Conservation (phyloP, 2,329 filamentous ascomycete species). For the Cladosporium sp. region DNA sequence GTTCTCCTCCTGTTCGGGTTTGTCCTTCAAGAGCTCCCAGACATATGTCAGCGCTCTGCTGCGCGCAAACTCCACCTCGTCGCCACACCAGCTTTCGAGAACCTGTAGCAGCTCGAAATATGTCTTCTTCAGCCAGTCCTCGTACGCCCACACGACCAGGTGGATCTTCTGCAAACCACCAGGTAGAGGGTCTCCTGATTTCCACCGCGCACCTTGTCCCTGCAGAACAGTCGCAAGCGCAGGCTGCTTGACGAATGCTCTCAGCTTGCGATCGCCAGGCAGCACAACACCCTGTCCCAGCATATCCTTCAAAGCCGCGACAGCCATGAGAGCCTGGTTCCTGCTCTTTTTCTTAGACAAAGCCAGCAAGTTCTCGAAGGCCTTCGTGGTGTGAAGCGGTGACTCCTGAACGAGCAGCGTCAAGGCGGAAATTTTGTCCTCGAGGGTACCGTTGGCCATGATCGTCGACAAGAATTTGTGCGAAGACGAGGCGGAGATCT, state of each 20-base stretch:
- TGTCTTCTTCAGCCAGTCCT: conserved; percentile 89
- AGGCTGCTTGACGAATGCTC: conserved; percentile 72
- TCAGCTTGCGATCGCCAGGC: conserved; percentile 73
- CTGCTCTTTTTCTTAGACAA: conserved; percentile 91
- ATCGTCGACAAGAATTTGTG: conserved; percentile 96
- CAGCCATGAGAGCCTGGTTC: conserved; percentile 84
- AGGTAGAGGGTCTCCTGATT: conserved; percentile 62
- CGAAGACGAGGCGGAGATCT: conserved; percentile 73
- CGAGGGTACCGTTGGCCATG: conserved; percentile 91
- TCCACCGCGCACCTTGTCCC: conserved; percentile 58
- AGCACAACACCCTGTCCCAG: conserved; percentile 82
- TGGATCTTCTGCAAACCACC: conserved; percentile 68
- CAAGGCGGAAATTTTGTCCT: conserved; percentile 91
- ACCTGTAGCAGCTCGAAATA: conserved; percentile 93
- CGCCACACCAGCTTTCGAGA: conserved; percentile 85
- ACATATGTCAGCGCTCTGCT: conserved; percentile 84
- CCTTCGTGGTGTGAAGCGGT: conserved; percentile 83
- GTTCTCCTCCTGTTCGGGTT: conserved; percentile 95
- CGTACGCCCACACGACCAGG: conserved; percentile 81
- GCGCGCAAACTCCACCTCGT: conserved; percentile 91
- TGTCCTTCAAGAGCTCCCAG: conserved; percentile 85
- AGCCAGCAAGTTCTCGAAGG: conserved; percentile 74
- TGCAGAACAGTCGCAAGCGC: conserved; percentile 66
- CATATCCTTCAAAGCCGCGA: conserved; percentile 89
- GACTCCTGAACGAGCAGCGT: conserved; percentile 95